These are phyloP conservation scores for Pseudomonodictys pantanalensis DNA, from an alignment of 495 filamentous ascomycete species.

Conservation along the genomic window DNA sequence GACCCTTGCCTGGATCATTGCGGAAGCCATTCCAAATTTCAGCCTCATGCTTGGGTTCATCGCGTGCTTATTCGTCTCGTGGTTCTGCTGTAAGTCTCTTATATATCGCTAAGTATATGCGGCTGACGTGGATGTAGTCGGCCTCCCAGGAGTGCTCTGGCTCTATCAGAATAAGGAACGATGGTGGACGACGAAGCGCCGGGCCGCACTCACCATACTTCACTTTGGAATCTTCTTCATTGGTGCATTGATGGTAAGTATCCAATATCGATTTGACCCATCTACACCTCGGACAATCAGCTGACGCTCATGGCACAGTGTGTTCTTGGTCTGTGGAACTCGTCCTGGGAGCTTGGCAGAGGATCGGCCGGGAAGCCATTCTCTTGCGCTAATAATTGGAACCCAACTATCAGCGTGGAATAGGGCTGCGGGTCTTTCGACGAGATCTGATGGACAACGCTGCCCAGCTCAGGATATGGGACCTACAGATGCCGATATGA, in stretches of 20 bases:
- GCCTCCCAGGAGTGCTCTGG: constrained; percentile 21
- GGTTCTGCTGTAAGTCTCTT: constrained; percentile 30
- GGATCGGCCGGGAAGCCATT: constrained; percentile 22
- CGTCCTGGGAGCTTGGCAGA: constrained; percentile 6
- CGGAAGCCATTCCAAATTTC: constrained; percentile 39
- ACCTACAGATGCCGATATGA: no score
- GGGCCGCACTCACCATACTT: constrained; percentile 6
- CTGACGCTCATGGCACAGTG: constrained; percentile 4
- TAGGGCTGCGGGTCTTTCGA: no score
- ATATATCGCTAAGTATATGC: neutral
- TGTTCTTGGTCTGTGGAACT: constrained; percentile 25
- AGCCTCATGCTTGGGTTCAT: constrained; percentile 37
- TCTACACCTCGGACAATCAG: neutral
- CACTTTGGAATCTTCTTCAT: constrained; percentile 16
- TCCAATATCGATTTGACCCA: neutral
- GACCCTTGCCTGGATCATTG: constrained; percentile 36
- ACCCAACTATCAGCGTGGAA: neutral
- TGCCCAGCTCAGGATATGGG: no score
- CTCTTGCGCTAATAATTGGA: constrained; percentile 29
- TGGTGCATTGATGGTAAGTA: constrained; percentile 26
- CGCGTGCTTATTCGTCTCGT: constrained; percentile 27
- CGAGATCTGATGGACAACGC: no score
- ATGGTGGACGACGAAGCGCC: neutral
- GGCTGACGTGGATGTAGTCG: neutral
- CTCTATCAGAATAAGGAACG: constrained; percentile 23